Evolutionary conservation across 352 stramenopile species (phyloP), one percentile per base, ranked within the genome.

Genomic region (Phytophthora quininea): DNA sequence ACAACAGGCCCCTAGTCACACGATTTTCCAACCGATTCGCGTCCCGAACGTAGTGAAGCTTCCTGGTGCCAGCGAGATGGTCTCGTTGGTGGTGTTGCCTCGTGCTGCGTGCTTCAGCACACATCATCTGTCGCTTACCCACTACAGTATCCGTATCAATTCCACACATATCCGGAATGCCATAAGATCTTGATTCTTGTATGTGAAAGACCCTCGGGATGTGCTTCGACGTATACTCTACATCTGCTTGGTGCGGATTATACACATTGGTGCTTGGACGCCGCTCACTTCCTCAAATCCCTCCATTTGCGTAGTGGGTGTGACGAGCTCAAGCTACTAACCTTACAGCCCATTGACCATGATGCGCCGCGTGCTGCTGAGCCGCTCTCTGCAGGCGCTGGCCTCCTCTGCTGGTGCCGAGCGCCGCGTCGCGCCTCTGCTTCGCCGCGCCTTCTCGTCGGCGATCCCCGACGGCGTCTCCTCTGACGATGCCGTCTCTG

Each of bases 401-500:
- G 57, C 60, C 10, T 40, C 53, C 40, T n/a, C 38, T 15, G 54
- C 43, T 7, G 50, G 49, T 7, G 47, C 66, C 27, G 50, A 67
- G 40, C 54, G 57, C 24, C 66, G 48, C 48, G 63, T 63, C 32
- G 19, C 54, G 29, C 64, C 66, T 6, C n/a, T 76, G 24, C 31
- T 71, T 19, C 59, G 49, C 42, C 72, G 74, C 56, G 42, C 71
- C 32, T 89, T 91, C 67, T 77, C 83, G 11, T 79, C 82, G 40
- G 38, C 56, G 19, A 71, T 95, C 24, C 87, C 87, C 1, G 87
- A 95, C 7, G 84, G 87, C 59, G 84, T 95, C 31, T 72, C 86
- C 84, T 55, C 76, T 95, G 31, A 74, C 71, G 43, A 98, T 99
- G 95, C 97, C 97, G 15, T 96, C 97, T 51, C 82, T 99, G 30